Base-by-base conservation (phyloP, 257 asterid genomes). In the Salvia miltiorrhiza region DNA sequence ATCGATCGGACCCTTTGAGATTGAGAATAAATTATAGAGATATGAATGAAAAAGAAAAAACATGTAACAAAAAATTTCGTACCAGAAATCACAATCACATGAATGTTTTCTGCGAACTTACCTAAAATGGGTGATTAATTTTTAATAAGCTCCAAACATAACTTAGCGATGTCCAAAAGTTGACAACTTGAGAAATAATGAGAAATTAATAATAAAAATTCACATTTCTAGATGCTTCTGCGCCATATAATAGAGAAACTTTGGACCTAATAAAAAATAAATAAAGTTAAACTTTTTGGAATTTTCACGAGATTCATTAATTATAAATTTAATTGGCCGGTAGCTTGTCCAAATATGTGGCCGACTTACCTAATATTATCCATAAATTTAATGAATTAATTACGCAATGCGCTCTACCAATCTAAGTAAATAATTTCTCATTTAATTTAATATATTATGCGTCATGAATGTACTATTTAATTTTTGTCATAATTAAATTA, bases 291-390 rank as follows among this genome's bases (percentile, higher is more conserved):
- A 45, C 49, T 32, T 69, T 54, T 63, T 59, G 55, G 71, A 76
- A 40, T 26, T 20, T 19, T 72, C 65, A 19, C 24, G n/a, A 44
- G 6, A 52, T 20, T 44, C n/a, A 58, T 58, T 58, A 13, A 30
- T 33, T 44, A 40, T 57, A 23, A 59, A 2, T 17, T 39, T 52
- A 26, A 55, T 63, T 63, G 73, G 77, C 44, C 49, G 63, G 67
- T 71, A 39, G 45, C 73, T 5, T 13, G 50, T 72, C 67, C 61
- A 55, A 65, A 45, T 33, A 19, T 67, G 64, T 61, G 32, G 16
- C 68, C 71, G 69, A 60, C 77, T 37, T 66, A 72, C 57, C 71
- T 52, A 71, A 67, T 65, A 57, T 26, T 8, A 60, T 39, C 50
- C 12, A 5, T n/a, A 32, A 16, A 41, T 43, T 41, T 53, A 62